Evolutionary conservation across 306 rosid genomes (phyloP).

Genomic region (Casuarina glauca): DNA sequence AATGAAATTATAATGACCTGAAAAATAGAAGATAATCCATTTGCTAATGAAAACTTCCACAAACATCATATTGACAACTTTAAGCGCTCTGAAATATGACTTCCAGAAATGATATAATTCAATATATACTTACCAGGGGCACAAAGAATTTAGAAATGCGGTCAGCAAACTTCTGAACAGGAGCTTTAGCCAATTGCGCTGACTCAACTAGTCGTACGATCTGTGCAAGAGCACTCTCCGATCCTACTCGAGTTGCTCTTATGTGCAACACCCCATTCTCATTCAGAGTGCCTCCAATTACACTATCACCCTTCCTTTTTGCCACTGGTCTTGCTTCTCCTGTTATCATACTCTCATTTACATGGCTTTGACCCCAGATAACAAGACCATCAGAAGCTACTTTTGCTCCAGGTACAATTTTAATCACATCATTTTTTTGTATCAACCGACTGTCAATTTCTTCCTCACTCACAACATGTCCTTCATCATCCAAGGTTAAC

Average conservation of each 20-base stretch:
- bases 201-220: constrained; percentile 87
- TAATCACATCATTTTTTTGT: constrained; percentile 71
- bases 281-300: constrained; percentile 83
- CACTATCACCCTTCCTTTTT: constrained; percentile 58
- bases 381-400: constrained; percentile 78
- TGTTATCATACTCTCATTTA: constrained; percentile 90
- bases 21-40: not conserved
- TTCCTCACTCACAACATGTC: constrained; percentile 45
- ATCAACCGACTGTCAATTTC: constrained; percentile 65
- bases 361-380: constrained; percentile 69
- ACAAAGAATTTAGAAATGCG: constrained; percentile 78
- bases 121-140: constrained; percentile 50
- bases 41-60: not conserved
- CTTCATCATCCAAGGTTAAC: constrained; percentile 47
- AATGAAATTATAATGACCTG: constrained; percentile 71
- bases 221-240: constrained; percentile 80
- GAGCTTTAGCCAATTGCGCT: constrained; percentile 94
- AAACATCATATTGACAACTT: not conserved
- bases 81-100: not conserved
- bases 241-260: constrained; percentile 78
- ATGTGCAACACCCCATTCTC: constrained; percentile 81
- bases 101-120: not conserved
- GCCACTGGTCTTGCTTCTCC: constrained; percentile 70
- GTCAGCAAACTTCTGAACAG: constrained; percentile 82
- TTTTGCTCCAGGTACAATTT: constrained; percentile 66